Base-by-base conservation (phyloP, 1,284 basidiomycete genomes). In the Malassezia equina region DNA sequence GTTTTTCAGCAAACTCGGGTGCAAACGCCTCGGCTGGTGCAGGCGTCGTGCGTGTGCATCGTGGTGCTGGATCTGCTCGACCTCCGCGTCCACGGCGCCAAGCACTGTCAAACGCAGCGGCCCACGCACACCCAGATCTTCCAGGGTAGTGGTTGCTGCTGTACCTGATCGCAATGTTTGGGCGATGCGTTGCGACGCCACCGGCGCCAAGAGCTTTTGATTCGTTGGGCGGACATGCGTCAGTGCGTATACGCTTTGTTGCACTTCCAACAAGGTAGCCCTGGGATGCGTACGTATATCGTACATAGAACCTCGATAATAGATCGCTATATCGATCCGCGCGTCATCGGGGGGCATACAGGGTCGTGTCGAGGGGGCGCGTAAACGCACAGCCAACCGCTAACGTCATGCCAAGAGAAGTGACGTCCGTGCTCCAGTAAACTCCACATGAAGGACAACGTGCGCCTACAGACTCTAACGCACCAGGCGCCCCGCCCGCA, bases 1-100 rank as follows among this genome's bases (percentile, higher is more conserved):
- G 13, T 63, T 61, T 8, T 52, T 54, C 25, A 71, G 55, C 54
- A 71, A 41, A 49, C 69, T 71, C 1, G 65, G 67, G 45, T 71
- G 69, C 29, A 65, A 61, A 6, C 60, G 39, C 2, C 67, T 59
- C 3, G 66, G 66, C 39, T 52, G 52, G 25, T 61, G 60, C 43
- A 55, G 52, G 31, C 55, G 56, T 39, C 54, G 51, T 44, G 60
- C 60, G 48, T 40, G 39, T 24, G 55, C 55, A 28, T 55, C 42
- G 31, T 56, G 17, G 5, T n/a, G 31, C 8, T 31, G 43, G 1
- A 51, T 13, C n/a, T 24, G 13, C 15, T 47, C 21, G 2, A 57
- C 24, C 24, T 57, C 49, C 13, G 24, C 12, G 4, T 41, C 44
- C 4, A 44, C 25, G 0, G 49, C 44, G 6, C 55, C 55, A 8